Evolutionary conservation across 805 yeast species (phyloP).

Genomic region (Ogataea wickerhamii): DNA sequence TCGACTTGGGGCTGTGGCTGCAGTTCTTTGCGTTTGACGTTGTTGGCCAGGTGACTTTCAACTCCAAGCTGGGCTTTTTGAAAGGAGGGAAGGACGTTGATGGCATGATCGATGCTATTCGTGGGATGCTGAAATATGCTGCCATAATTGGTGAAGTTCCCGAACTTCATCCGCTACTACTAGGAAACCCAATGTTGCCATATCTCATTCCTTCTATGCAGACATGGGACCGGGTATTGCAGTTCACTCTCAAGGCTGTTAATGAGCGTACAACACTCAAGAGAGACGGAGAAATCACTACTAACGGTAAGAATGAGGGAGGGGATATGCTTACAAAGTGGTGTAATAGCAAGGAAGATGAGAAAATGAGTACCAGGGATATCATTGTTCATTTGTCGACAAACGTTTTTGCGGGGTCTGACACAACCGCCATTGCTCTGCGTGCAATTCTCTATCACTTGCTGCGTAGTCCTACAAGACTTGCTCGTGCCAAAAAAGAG

Average conservation of each 20-base stretch:
- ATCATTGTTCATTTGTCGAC: constrained; percentile 17
- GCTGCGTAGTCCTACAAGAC: constrained; percentile 30
- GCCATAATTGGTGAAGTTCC: constrained; percentile 15
- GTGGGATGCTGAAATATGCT: constrained; percentile 16
- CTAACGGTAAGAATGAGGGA: constrained; percentile 15
- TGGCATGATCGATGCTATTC: constrained; percentile 14
- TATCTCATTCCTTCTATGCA: constrained; percentile 16
- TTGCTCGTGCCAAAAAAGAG: constrained; percentile 31
- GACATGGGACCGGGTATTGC: constrained; percentile 17
- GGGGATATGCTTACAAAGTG: constrained; percentile 18
- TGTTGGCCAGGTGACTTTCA: constrained; percentile 18
- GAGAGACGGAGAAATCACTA: constrained; percentile 16
- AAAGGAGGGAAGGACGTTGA: constrained; percentile 15
- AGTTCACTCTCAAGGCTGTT: constrained; percentile 14
- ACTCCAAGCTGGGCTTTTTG: constrained; percentile 14
- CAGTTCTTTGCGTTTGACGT: constrained; percentile 20
- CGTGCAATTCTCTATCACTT: constrained; percentile 41
- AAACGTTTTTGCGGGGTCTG: constrained; percentile 48
- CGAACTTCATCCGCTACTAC: constrained; percentile 13
- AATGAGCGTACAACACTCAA: constrained; percentile 13
- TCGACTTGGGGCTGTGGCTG: constrained; percentile 17
- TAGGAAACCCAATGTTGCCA: constrained; percentile 17
- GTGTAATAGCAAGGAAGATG: constrained; percentile 17
- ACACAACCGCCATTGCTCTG: constrained; percentile 40
- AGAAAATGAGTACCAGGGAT: constrained; percentile 17